These are phyloP conservation scores for Cicer cuneatum DNA, from an alignment of 306 rosid genomes.

Conservation along the genomic window DNA sequence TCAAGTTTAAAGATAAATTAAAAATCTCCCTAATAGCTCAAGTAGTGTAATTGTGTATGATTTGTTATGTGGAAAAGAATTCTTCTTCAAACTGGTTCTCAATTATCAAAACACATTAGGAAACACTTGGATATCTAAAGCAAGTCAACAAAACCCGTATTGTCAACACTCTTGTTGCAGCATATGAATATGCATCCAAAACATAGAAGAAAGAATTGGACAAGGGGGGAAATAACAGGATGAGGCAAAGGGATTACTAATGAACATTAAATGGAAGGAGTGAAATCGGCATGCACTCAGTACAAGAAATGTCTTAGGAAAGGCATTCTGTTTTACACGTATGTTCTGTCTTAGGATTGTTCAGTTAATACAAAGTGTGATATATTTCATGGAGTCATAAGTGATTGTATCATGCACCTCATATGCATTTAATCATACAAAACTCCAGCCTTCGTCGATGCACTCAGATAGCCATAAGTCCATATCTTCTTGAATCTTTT, in stretches of 20 bases:
- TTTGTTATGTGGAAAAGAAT: too few relatives aligned
- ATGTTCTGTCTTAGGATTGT: constrained; percentile 6
- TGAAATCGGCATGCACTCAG: neutral
- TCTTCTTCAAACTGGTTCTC: too few relatives aligned
- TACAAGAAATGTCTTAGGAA: constrained; percentile 15
- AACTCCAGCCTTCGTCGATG: constrained; percentile 45
- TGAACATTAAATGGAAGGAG: neutral
- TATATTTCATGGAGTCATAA: neutral
- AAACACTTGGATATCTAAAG: too few relatives aligned
- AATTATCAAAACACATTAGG: too few relatives aligned
- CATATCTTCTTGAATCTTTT: constrained; percentile 69
- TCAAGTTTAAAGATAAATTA: constrained; percentile 55
- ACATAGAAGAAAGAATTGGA: too few relatives aligned
- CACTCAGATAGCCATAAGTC: constrained; percentile 93
- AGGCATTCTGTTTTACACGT: constrained; percentile 25
- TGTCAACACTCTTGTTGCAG: too few relatives aligned
- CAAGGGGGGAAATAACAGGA: neutral
- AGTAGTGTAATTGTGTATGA: neutral
- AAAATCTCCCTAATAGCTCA: neutral
- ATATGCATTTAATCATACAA: constrained; percentile 40
- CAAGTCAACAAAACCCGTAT: too few relatives aligned
- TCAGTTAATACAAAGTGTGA: constrained; percentile 1
- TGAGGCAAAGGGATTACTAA: neutral
- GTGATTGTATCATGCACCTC: constrained; percentile 4
- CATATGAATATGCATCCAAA: too few relatives aligned